phyloP scores from a whole-genome alignment of 2,329 filamentous ascomycete species.

The Arthrobotrys pseudoclavata region DNA sequence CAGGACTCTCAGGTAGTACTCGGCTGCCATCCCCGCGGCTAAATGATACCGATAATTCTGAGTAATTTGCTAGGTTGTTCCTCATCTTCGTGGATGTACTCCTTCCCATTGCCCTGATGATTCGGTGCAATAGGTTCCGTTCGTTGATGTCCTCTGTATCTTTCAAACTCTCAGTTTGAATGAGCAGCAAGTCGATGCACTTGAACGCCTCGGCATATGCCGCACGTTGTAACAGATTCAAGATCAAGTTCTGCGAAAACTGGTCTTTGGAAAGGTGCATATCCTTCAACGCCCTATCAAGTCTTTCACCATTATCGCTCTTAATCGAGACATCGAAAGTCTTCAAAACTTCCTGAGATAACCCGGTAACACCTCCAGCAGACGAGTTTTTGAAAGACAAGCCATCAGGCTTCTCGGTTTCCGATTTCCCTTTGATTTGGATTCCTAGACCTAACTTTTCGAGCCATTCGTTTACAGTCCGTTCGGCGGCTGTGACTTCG shows the following conservation, averaged over 20 bases:
- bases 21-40: conserved; percentile 25
- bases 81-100: conserved; percentile 72
- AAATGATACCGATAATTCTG: conserved; percentile 67
- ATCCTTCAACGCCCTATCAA: conserved; percentile 69
- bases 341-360: conserved; percentile 78
- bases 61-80: conserved; percentile 68
- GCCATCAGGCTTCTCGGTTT: conserved; percentile 34
- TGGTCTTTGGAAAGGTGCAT: conserved; percentile 72
- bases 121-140: conserved; percentile 90
- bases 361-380: conserved; percentile 76
- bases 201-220: conserved; percentile 78
- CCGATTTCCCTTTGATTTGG: conserved; percentile 74
- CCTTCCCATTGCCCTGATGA: conserved; percentile 91
- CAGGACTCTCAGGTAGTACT: conserved; percentile 32
- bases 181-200: conserved; percentile 80
- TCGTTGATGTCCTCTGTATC: conserved; percentile 94
- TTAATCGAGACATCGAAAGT: conserved; percentile 71
- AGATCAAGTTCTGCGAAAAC: conserved; percentile 72
- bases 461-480: conserved; percentile 89
- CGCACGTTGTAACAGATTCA: conserved; percentile 82
- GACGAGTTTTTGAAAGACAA: conserved; percentile 51
- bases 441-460: conserved; percentile 78
- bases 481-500: conserved; percentile 73
- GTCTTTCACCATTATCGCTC: conserved; percentile 72
- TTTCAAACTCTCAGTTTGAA: conserved; percentile 78